These are phyloP conservation scores for Entomortierella lignicola DNA, from an alignment of 192 early-diverging fungal genomes.

Conservation along the genomic window DNA sequence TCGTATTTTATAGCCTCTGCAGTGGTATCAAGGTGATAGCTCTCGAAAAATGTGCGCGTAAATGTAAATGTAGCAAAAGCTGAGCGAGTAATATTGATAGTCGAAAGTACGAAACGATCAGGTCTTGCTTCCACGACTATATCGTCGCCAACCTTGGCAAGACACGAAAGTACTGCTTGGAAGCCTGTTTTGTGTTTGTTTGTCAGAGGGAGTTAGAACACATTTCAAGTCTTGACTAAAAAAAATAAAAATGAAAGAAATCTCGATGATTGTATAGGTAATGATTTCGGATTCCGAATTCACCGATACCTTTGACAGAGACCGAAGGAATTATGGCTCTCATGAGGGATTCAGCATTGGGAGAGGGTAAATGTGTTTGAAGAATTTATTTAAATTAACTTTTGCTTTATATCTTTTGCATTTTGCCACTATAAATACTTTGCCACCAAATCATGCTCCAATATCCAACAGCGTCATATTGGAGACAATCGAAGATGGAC, in stretches of 20 bases:
- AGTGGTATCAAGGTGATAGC: constrained; percentile 57
- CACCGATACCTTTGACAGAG: constrained; percentile 35
- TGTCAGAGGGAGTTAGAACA: neutral
- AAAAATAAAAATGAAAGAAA: no score
- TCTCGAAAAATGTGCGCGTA: constrained; percentile 72
- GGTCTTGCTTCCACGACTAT: constrained; percentile 68
- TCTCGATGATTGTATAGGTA: neutral
- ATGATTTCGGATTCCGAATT: neutral
- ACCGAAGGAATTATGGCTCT: constrained; percentile 46
- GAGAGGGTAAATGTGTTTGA: constrained; percentile 8
- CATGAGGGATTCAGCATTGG: constrained; percentile 17
- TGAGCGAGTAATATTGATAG: constrained; percentile 75
- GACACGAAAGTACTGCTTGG: constrained; percentile 66
- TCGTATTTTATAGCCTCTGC: constrained; percentile 32
- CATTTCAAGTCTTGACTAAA: no score
- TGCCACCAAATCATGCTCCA: constrained; percentile 25
- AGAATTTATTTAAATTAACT: neutral
- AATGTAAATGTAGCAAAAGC: constrained; percentile 71
- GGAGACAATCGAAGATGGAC: neutral
- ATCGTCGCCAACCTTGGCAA: constrained; percentile 71
- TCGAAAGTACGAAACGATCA: constrained; percentile 65
- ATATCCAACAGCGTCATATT: constrained; percentile 28
- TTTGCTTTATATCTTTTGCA: neutral
- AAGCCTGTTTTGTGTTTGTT: constrained; percentile 46
- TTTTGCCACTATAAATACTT: constrained; percentile 2